These are phyloP conservation scores for Phoma sp. DNA, from an alignment of 2,329 filamentous ascomycete species.

Conservation along the genomic window DNA sequence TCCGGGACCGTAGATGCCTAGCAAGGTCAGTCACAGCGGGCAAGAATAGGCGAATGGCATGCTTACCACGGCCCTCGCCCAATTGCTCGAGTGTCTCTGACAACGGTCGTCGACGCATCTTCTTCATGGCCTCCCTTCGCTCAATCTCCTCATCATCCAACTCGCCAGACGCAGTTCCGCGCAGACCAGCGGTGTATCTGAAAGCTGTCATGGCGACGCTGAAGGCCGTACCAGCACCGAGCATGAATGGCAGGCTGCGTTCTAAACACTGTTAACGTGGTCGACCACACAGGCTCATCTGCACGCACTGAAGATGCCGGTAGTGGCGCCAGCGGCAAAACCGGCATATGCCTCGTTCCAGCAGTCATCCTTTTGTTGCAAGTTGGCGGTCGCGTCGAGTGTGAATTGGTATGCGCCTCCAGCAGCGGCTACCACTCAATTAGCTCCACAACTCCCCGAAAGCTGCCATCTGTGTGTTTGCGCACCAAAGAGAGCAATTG, in stretches of 20 bases:
- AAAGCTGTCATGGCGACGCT: constrained; percentile 67
- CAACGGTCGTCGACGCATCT: constrained; percentile 73
- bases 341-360: constrained; percentile 78
- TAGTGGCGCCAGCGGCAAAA: constrained; percentile 73
- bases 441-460: constrained; percentile 23
- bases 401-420: constrained; percentile 81
- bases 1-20: constrained; percentile 80
- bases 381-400: constrained; percentile 77
- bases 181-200: constrained; percentile 69
- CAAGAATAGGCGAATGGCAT: neutral
- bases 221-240: constrained; percentile 70
- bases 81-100: constrained; percentile 82
- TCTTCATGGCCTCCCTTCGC: constrained; percentile 75
- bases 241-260: constrained; percentile 71
- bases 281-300: neutral
- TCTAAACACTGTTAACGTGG: constrained; percentile 50
- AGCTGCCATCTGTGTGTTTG: constrained; percentile 2
- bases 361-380: constrained; percentile 82
- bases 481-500: constrained; percentile 72
- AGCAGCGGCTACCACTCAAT: constrained; percentile 66
- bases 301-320: constrained; percentile 75
- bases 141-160: constrained; percentile 74
- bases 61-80: constrained; percentile 84
- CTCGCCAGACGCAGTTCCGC: constrained; percentile 62
- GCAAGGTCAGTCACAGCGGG: constrained; percentile 5